These are phyloP conservation scores for Wallacemonas sp. DNA, from an alignment of 208 protist genomes.

Conservation along the genomic window DNA sequence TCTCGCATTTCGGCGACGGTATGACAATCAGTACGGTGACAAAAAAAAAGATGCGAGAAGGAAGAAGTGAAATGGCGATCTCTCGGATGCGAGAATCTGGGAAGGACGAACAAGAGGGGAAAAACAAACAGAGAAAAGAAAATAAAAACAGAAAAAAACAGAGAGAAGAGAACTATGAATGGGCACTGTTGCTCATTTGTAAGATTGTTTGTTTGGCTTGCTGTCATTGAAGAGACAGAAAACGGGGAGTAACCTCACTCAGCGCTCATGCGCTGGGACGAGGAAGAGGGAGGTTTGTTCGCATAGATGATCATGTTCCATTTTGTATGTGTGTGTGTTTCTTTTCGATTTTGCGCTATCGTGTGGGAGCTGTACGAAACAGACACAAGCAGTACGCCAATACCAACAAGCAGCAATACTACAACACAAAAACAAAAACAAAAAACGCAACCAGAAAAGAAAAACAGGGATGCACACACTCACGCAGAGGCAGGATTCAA, in stretches of 20 bases:
- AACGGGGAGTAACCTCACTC: no score
- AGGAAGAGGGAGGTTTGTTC: no score
- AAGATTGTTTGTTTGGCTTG: no score
- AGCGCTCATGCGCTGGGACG: no score
- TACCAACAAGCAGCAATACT: neutral
- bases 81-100: neutral
- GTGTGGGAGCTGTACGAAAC: no score
- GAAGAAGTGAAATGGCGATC: neutral
- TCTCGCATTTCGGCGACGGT: no score
- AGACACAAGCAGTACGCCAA: no score
- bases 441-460: constrained; percentile 13
- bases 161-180: constrained; percentile 7
- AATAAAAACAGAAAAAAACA: constrained; percentile 12
- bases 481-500: constrained; percentile 8
- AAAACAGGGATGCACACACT: neutral
- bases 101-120: neutral
- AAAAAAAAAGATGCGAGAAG: neutral
- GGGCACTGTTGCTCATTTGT: no score
- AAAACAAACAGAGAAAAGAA: constrained; percentile 9
- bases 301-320: no score
- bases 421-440: constrained; percentile 15
- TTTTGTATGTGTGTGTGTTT: no score
- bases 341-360: no score
- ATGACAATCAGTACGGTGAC: neutral
- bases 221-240: no score